Evolutionary conservation across 176 grass and related monocot species (phyloP).

Genomic region (Stipa capillata): DNA sequence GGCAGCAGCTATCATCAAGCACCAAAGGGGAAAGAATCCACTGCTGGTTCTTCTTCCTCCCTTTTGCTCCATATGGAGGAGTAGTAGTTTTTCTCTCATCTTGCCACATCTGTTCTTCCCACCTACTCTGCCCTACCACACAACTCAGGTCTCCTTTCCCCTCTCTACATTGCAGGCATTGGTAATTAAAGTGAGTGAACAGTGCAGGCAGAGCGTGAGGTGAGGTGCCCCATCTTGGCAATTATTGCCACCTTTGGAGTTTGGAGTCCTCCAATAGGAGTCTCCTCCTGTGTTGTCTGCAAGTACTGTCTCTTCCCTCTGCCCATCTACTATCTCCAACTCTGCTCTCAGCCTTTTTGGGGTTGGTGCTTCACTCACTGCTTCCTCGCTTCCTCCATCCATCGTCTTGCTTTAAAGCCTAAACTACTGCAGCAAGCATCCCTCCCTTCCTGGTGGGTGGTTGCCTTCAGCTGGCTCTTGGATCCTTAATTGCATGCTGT

Average conservation of each 20-base stretch:
- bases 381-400: background rate
- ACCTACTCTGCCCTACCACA: constrained; percentile 14
- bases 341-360: background rate
- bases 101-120: background rate
- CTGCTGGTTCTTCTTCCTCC: background rate
- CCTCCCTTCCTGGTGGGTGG: background rate
- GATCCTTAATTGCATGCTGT: constrained; percentile 33
- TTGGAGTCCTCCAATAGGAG: constrained; percentile 52
- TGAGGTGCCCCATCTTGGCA: constrained; percentile 20
- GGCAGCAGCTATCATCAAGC: background rate
- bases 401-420: constrained; percentile 14
- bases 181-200: constrained; percentile 22
- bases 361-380: constrained; percentile 6
- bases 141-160: background rate
- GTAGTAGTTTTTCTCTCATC: background rate
- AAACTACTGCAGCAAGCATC: background rate
- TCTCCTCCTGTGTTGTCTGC: constrained; percentile 47
- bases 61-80: background rate
- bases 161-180: background rate
- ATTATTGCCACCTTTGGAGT: constrained; percentile 59
- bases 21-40: background rate
- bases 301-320: constrained; percentile 21
- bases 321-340: background rate
- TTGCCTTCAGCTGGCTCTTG: constrained; percentile 2
- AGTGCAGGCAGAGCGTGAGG: background rate